Evolutionary conservation across 2,329 filamentous ascomycete species (phyloP).

Genomic region (Thelonectria rubi): DNA sequence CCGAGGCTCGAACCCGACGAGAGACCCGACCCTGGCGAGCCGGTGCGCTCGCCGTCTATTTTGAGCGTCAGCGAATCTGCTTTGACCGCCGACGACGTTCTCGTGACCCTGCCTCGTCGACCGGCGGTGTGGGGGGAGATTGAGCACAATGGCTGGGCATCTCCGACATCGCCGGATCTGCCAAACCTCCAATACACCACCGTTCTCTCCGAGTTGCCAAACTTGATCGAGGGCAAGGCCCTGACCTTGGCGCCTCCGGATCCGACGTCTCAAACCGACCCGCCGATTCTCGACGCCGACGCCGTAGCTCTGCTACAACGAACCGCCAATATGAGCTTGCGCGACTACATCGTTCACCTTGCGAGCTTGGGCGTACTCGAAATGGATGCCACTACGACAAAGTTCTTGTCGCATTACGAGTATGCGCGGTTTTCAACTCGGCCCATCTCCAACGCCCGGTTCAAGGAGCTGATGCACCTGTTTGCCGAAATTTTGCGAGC

Average conservation of each 20-base stretch:
- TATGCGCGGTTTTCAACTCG: constrained; percentile 81
- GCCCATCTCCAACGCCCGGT: constrained; percentile 74
- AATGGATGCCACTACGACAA: constrained; percentile 55
- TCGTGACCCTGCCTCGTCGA: constrained; percentile 60
- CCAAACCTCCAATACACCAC: constrained; percentile 84
- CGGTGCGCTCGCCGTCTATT: constrained; percentile 32
- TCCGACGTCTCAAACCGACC: constrained; percentile 49
- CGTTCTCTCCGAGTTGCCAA: constrained; percentile 84
- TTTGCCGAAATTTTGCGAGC: constrained; percentile 83
- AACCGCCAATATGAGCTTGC: constrained; percentile 74
- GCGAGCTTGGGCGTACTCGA: constrained; percentile 70
- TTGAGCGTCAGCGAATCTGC: constrained; percentile 47
- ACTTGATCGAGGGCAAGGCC: constrained; percentile 91
- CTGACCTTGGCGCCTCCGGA: constrained; percentile 79
- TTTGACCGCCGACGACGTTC: constrained; percentile 50
- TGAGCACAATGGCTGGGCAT: constrained; percentile 88
- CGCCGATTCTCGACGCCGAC: constrained; percentile 67
- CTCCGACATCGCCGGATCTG: constrained; percentile 77
- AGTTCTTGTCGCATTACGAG: constrained; percentile 83
- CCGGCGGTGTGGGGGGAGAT: constrained; percentile 80
- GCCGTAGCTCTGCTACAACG: constrained; percentile 78
- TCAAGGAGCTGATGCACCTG: constrained; percentile 81
- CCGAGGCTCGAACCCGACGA: constrained; percentile 43
- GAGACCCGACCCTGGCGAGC: constrained; percentile 28
- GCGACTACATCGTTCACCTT: constrained; percentile 81